Evolutionary conservation across 495 filamentous ascomycete genomes (phyloP).

Genomic region (Talaromyces liani): DNA sequence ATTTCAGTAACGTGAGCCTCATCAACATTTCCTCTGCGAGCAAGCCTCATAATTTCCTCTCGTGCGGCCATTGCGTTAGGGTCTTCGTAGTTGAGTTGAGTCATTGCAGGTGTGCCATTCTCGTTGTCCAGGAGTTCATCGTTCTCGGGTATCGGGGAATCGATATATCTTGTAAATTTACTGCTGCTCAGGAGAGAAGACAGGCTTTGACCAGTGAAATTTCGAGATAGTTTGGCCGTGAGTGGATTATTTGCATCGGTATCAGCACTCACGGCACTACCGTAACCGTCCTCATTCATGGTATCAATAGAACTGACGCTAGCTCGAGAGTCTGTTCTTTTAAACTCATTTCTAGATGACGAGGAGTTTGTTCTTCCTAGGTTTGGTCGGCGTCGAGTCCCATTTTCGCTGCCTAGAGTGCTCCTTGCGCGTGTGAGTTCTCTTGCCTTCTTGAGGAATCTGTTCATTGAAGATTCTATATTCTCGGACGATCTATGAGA

Average conservation of each 20-base stretch:
- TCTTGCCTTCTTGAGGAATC: constrained; percentile 35
- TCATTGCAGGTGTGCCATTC: constrained; percentile 35
- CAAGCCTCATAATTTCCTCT: constrained; percentile 35
- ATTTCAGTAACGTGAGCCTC: background rate
- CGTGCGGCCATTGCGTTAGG: constrained; percentile 42
- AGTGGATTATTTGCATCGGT: constrained; percentile 19
- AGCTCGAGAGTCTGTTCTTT: constrained; percentile 29
- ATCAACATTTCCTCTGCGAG: constrained; percentile 23
- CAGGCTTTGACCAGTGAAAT: constrained; percentile 19
- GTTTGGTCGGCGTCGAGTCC: constrained; percentile 29
- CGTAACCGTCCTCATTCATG: constrained; percentile 46
- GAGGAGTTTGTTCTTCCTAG: constrained; percentile 43
- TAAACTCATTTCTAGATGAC: constrained; percentile 16
- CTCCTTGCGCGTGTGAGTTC: constrained; percentile 26
- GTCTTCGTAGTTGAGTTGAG: constrained; percentile 49
- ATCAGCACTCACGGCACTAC: constrained; percentile 32
- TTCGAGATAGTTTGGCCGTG: constrained; percentile 15
- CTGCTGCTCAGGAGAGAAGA: constrained; percentile 27
- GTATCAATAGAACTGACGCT: constrained; percentile 50
- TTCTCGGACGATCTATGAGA: constrained; percentile 19
- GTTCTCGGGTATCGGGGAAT: constrained; percentile 11
- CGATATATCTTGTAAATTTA: constrained; percentile 25
- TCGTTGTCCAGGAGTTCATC: constrained; percentile 28
- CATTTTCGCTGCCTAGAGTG: constrained; percentile 11
- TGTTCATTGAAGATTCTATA: constrained; percentile 31